Base-by-base conservation (phyloP, 495 filamentous ascomycete species). In the Aspergillus panamensis region DNA sequence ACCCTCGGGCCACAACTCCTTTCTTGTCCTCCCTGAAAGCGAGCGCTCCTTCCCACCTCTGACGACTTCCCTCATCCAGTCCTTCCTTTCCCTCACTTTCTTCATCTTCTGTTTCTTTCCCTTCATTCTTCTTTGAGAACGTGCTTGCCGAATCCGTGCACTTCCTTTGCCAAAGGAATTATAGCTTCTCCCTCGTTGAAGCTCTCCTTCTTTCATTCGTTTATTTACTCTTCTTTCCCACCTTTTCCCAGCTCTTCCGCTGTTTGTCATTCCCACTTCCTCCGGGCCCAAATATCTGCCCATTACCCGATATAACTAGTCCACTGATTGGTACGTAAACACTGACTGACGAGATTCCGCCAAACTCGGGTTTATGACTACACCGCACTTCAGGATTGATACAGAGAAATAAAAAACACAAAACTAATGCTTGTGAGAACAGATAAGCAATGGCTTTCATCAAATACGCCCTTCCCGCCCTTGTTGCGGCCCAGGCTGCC, bases 381-480 rank as follows among this genome's bases (percentile, higher is more conserved):
- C 42, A 2, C 42, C 16, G 16, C 14, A 19, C 42, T 25, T 25
- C 2, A 25, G 25, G 5, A 25, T 25, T 25, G 25, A 25, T 2
- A 25, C 2, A 25, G 5, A 25, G 25, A 25, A 25, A 25, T 2
- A 25, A 17, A 19, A 4, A 19, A 45, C 8, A 19, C 4, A 7
- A 39, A 29, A 17, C 55, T 57, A 42, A 58, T n/a, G 1, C 3
- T 29, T 25, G 30, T 17, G 42, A 19, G 17, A 45, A 10, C 16
- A 52, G 40, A 52, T 30, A 47, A 58, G 80, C 69, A 69, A 96
- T 97, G 93, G 81, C 86, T 70, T 80, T 85, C 77, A 76, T 82
- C 75, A 84, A 86, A 68, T 80, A 91, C 74, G 70, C 91, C 59
- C 79, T 95, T 65, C 87, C 90, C 69, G 82, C 83, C 43, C 73